Evolutionary conservation across 768 basidiomycete genomes (phyloP), one percentile per base, ranked within the genome.

Genomic region (Boletus vinaceobasis): DNA sequence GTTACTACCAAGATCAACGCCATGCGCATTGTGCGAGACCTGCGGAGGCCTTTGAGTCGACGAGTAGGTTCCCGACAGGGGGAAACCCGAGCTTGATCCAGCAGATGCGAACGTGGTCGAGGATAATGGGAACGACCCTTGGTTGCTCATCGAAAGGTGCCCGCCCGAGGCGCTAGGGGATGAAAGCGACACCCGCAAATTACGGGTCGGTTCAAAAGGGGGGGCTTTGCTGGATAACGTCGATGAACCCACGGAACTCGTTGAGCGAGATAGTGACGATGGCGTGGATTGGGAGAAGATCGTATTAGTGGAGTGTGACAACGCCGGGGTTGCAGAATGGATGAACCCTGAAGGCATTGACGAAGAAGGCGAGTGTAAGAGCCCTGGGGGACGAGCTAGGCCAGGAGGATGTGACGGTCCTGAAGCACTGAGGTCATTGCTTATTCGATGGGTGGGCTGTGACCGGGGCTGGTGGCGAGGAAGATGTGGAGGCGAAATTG

Each of bases 141-240:
- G 65, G 15, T 38, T 45, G 19, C 45, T 55, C 53, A 52, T 53
- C 17, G 65, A 50, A 29, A 58, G 43, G 21, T 52, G 23, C 7
- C 60, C 53, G 8, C 57, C 56, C 11, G 70, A 56, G 3, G 65
- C 27, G 11, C 45, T 31, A 1, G 70, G 48, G 6, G 61, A 59
- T 5, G 68, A 60, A 31, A 66, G 59, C 23, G 69, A 66, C 10
- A 58, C 43, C 19, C 66, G 60, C 37, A 70, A 46, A 26, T 52
- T 60, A n/a, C 65, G 66, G 3, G 67, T 72, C 2, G 81, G 82
- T 60, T 84, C 82, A 50, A 84, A 84, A 15, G 81, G 77, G 4
- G 76, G 73, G 2, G 82, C 83, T 37, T 75, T 78, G 54, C 78
- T 77, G 10, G 82, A 83, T n/a, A 83, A 63, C 13, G 69, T 77